Evolutionary conservation across 768 basidiomycete species (phyloP).

Genomic region (Termitomyces eurrhizus): DNA sequence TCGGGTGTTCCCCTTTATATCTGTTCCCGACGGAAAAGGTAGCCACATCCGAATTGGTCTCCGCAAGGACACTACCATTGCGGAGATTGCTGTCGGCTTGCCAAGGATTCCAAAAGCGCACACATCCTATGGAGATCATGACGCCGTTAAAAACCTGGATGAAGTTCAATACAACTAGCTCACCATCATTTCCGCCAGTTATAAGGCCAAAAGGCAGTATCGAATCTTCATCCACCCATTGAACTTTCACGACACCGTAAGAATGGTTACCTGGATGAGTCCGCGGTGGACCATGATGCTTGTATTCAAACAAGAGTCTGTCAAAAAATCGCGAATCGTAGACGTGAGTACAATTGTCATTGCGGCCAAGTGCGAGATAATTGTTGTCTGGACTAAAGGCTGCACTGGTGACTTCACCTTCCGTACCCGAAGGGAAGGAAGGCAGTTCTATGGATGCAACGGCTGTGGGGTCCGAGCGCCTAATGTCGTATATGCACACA

Average conservation of each 20-base stretch:
- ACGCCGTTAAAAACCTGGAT: conserved; percentile 3
- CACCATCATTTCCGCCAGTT: conserved; percentile 66
- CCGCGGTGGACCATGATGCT: conserved; percentile 35
- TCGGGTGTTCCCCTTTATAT: conserved; percentile 44
- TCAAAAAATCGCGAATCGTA: conserved; percentile 59
- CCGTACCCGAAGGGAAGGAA: conserved; percentile 26
- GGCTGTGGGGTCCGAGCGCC: conserved; percentile 25
- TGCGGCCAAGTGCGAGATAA: conserved; percentile 56
- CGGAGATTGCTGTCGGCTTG: conserved; percentile 29
- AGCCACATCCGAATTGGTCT: conserved; percentile 53
- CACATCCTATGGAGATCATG: conserved; percentile 45
- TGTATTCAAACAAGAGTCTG: conserved; percentile 43
- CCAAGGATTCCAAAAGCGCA: conserved; percentile 63
- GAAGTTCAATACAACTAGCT: conserved; percentile 11
- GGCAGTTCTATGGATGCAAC: conserved; percentile 29
- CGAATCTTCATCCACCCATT: conserved; percentile 46
- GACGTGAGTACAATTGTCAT: conserved; percentile 54
- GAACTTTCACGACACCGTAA: conserved; percentile 48
- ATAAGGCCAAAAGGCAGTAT: conserved; percentile 41
- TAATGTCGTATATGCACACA: conserved; percentile 52
- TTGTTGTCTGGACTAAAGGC: conserved; percentile 58
- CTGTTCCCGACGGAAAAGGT: conserved; percentile 58
- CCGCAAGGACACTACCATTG: conserved; percentile 49
- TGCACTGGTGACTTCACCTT: conserved; percentile 45
- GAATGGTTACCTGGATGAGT: conserved; percentile 26